Base-by-base conservation (phyloP, 2,329 filamentous ascomycete species). In the Salinomyces thailandicus region DNA sequence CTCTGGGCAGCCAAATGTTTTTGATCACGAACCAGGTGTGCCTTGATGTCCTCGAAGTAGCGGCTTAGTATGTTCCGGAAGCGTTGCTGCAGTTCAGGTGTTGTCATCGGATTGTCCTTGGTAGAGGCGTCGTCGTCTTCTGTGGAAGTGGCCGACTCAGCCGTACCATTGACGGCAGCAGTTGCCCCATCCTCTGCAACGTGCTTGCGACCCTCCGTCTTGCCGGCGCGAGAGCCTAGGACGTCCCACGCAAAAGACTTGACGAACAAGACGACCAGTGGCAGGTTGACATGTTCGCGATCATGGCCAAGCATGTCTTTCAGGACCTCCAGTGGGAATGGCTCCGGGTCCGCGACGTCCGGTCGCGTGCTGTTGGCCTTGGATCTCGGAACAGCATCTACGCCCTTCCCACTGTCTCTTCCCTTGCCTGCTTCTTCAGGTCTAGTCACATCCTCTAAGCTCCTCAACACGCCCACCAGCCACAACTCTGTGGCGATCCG, bases 201-300 rank as follows among this genome's bases (percentile, higher is more conserved):
- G 8, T 74, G 78, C 62, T 86, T 94, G 39, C 87, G 78, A n/a
- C 82, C 78, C 43, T 93, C 85, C 5, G 78, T 72, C 30, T 75
- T 75, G 9, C 74, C 64, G 18, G 77, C 65, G 51, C 79, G 86
- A 17, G 87, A 76, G 2, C 91, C 91, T 11, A 98, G 65, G 22
- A 96, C 75, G 62, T 98, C 93, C 87, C 89, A 98, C 45, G 82
- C 81, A 53, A 96, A 98, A 13, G 84, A 80, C 64, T 95, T 98
- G 48, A 94, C 87, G 54, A 98, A 98, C 11, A 93, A 73, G 35
- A 96, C 91, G 5, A 95, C 81, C 31, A 98, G 67, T 1, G 91
- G 86, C 29, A 98, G 64, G 54, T 96, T 98, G 37, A 77, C 69
- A 55, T 96, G 91, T 49, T 98, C 89, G 37, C 86, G 77, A 58